Evolutionary conservation across 352 stramenopile genomes (phyloP).

Genomic region (Globisporangium viniferum): DNA sequence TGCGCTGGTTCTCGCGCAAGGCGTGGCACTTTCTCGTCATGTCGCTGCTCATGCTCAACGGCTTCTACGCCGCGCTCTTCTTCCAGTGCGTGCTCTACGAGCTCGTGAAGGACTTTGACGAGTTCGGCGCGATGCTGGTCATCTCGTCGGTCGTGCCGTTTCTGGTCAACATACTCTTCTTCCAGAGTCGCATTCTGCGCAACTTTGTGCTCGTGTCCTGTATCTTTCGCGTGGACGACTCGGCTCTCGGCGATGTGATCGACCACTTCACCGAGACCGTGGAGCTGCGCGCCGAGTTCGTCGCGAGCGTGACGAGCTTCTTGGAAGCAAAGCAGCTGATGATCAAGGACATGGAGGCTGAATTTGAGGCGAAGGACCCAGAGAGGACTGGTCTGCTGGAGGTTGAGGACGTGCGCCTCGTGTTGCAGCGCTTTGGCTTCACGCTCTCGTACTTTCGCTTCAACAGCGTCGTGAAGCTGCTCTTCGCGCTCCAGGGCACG

Average conservation of each 20-base stretch:
- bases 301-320: constrained; percentile 23
- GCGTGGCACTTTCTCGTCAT: constrained; percentile 65
- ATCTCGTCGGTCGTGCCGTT: constrained; percentile 36
- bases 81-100: constrained; percentile 63
- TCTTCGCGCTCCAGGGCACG: constrained; percentile 41
- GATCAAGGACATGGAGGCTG: constrained; percentile 30
- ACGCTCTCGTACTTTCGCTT: constrained; percentile 53
- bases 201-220: constrained; percentile 60
- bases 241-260: constrained; percentile 50
- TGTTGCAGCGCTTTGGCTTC: constrained; percentile 43
- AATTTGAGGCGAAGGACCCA: constrained; percentile 26
- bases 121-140: constrained; percentile 20
- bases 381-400: constrained; percentile 31
- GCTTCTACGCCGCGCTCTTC: constrained; percentile 58
- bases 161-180: constrained; percentile 53
- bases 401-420: constrained; percentile 36
- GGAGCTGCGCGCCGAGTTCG: constrained; percentile 50
- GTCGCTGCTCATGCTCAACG: constrained; percentile 67
- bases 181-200: constrained; percentile 59
- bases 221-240: constrained; percentile 51
- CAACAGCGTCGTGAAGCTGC: constrained; percentile 52
- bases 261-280: constrained; percentile 62
- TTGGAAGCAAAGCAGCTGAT: constrained; percentile 23
- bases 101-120: constrained; percentile 22
- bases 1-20: constrained; percentile 60